phyloP scores from a whole-genome alignment of 805 yeast genomes.

The Nakazawaea populi region DNA sequence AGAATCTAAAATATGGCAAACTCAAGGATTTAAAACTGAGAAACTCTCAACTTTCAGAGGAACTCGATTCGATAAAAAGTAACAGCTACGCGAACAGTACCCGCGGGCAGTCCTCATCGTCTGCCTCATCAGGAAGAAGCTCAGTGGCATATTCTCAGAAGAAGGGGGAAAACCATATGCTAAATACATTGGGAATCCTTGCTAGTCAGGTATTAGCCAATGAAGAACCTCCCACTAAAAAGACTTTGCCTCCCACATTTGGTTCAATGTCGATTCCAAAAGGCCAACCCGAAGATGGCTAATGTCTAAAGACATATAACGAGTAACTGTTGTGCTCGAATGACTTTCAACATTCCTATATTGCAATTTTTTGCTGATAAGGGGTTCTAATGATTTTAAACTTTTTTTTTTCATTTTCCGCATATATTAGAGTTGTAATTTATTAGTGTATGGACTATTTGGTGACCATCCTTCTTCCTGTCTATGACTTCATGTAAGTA shows the following conservation, averaged over 20 bases:
- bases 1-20: slow-evolving; percentile 22
- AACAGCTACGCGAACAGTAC: background rate
- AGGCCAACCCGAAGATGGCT: background rate
- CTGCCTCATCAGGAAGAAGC: slow-evolving; percentile 9
- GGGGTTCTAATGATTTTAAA: too few species aligned
- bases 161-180: slow-evolving; percentile 15
- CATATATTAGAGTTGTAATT: background rate
- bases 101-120: background rate
- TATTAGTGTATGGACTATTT: background rate
- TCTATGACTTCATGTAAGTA: background rate
- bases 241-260: slow-evolving; percentile 7
- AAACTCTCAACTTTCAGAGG: slow-evolving; percentile 20
- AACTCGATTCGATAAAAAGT: slow-evolving; percentile 12
- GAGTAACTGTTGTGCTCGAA: too few species aligned
- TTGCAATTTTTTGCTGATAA: too few species aligned
- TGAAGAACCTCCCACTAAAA: slow-evolving; percentile 14
- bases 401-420: background rate
- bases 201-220: slow-evolving; percentile 28
- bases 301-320: background rate
- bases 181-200: slow-evolving; percentile 28
- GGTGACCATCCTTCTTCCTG: background rate
- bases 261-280: background rate
- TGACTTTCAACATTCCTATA: too few species aligned
- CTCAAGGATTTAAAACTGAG: slow-evolving; percentile 21
- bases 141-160: slow-evolving; percentile 3